These are phyloP conservation scores for Haematococcus sp. DNA, from an alignment of 139 green algal genomes.

Conservation along the genomic window DNA sequence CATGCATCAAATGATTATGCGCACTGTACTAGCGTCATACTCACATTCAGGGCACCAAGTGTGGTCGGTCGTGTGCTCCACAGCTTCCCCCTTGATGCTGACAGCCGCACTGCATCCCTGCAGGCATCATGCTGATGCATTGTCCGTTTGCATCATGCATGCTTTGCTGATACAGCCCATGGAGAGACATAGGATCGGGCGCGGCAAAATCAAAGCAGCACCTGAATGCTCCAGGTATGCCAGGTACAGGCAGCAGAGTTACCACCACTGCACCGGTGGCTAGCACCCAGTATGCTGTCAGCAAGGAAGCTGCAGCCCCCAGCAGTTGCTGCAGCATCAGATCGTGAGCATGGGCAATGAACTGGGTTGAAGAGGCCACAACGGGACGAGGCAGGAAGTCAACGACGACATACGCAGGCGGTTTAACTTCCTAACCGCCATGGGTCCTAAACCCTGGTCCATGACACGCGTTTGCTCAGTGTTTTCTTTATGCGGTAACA, in stretches of 20 bases:
- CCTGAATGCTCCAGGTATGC: constrained; percentile 48
- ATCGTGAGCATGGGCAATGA: too few species aligned
- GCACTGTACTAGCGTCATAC: neutral
- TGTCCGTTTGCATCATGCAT: neutral
- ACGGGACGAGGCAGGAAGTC: too few species aligned
- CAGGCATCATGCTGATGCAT: neutral
- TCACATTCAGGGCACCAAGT: constrained; percentile 47
- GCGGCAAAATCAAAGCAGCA: too few species aligned
- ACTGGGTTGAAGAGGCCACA: too few species aligned
- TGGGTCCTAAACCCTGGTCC: too few species aligned
- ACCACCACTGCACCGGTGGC: constrained; percentile 41
- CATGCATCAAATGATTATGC: neutral
- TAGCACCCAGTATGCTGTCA: constrained; percentile 57
- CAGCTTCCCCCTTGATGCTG: constrained; percentile 50
- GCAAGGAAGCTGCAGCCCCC: constrained; percentile 5
- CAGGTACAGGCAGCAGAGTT: constrained; percentile 46
- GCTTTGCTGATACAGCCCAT: neutral
- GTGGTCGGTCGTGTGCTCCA: constrained; percentile 41
- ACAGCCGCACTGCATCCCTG: constrained; percentile 46
- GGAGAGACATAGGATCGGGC: too few species aligned
- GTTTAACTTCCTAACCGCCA: too few species aligned
- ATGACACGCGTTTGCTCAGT: too few species aligned
- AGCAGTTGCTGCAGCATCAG: too few species aligned
- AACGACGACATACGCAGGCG: too few species aligned
- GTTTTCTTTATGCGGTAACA: too few species aligned